Percentiles rank a stretch among this genome's conserved stretches.
These are phyloP conservation scores for Saccharum spontaneum DNA, from an alignment of 176 grass and related monocot species.

Conservation along the genomic window DNA sequence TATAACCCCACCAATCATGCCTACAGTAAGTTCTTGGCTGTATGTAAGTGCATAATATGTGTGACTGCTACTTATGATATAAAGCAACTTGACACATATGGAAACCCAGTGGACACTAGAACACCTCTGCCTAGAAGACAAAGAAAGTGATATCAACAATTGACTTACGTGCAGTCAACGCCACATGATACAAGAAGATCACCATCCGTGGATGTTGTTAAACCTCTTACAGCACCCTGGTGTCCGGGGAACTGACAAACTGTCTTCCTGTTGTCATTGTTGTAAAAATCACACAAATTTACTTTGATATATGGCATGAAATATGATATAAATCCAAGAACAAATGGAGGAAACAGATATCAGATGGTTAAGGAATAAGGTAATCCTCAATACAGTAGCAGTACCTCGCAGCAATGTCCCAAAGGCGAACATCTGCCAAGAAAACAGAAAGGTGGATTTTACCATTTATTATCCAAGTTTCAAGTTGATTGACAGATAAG, in stretches of 20 bases:
- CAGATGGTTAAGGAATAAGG: not conserved
- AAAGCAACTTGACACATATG: not conserved
- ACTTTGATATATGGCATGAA: not conserved
- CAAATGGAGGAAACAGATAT: not conserved
- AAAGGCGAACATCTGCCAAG: slow-evolving; percentile 84
- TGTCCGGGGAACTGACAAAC: slow-evolving; percentile 88
- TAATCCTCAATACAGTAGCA: not conserved
- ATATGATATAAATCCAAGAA: slow-evolving; percentile 6
- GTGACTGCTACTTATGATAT: not conserved
- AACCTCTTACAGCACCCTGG: slow-evolving; percentile 77
- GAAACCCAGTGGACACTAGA: not conserved
- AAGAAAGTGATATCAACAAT: slow-evolving; percentile 25
- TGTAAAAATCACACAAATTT: slow-evolving; percentile 20
- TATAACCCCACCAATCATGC: not conserved
- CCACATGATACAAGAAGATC: slow-evolving; percentile 90
- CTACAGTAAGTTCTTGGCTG: not conserved
- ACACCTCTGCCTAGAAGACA: not conserved
- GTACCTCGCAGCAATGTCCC: slow-evolving; percentile 93
- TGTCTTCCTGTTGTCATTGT: slow-evolving; percentile 75
- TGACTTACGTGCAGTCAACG: slow-evolving; percentile 87
- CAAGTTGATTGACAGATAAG: slow-evolving; percentile 17
- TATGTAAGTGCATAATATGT: slow-evolving; percentile 4
- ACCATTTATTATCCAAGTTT: slow-evolving; percentile 14
- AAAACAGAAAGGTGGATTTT: slow-evolving; percentile 31
- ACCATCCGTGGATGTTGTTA: slow-evolving; percentile 85